phyloP scores from a whole-genome alignment of 108 stramenopile genomes.

The Nitzschia inconspicua region DNA sequence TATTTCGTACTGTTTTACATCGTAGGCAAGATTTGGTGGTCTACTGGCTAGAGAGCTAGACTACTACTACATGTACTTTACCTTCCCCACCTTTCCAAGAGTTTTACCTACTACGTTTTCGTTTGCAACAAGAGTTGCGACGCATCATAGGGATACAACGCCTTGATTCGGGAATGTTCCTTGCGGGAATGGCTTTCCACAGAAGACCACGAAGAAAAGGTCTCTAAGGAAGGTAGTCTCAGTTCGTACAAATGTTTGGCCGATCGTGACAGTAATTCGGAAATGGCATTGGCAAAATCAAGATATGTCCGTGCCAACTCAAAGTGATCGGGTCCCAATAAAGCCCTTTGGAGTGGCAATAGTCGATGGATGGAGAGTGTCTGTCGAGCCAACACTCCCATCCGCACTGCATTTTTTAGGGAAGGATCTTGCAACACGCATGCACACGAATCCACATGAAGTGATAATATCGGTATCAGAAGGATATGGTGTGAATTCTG shows the following conservation, averaged over 20 bases:
- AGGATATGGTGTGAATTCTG: constrained; percentile 55
- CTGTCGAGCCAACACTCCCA: constrained; percentile 47
- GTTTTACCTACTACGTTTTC: too few relatives aligned
- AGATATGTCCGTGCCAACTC: constrained; percentile 35
- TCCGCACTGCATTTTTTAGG: constrained; percentile 9
- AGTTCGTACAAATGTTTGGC: constrained; percentile 44
- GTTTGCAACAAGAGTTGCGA: too few relatives aligned
- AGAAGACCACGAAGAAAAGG: constrained; percentile 46
- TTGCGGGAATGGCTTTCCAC: constrained; percentile 46
- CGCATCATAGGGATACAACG: constrained; percentile 62
- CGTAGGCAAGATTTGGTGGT: too few relatives aligned
- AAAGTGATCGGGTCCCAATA: constrained; percentile 42
- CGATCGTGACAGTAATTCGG: constrained; percentile 52
- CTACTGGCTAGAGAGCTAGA: too few relatives aligned
- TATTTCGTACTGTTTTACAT: too few relatives aligned
- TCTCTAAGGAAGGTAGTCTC: constrained; percentile 26
- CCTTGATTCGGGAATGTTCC: constrained; percentile 63
- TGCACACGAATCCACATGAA: constrained; percentile 66
- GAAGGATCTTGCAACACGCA: constrained; percentile 19
- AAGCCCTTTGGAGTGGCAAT: constrained; percentile 19
- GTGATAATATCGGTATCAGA: constrained; percentile 47
- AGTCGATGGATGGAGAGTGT: constrained; percentile 33
- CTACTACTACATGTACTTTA: too few relatives aligned
- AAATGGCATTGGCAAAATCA: constrained; percentile 43
- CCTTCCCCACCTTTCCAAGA: too few relatives aligned